Evolutionary conservation across 2,329 filamentous ascomycete species (phyloP).

Genomic region (Diplodia intermedia): DNA sequence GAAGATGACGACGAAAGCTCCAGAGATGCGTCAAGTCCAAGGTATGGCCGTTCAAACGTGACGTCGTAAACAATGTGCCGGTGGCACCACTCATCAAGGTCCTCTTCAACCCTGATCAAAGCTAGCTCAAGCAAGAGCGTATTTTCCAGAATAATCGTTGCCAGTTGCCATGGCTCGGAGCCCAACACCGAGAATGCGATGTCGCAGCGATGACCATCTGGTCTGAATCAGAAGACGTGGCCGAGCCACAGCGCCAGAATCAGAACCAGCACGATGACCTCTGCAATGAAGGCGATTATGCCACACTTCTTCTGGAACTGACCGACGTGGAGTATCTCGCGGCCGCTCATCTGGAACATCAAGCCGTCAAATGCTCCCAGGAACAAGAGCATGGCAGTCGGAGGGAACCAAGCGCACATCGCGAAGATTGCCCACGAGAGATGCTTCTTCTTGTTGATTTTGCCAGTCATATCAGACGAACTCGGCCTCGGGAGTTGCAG

Average conservation of each 20-base stretch:
- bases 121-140: neutral
- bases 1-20: neutral
- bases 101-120: neutral
- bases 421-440: constrained; percentile 26
- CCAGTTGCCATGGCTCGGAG: neutral
- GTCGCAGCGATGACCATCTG: neutral
- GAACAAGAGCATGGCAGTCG: constrained; percentile 15
- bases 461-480: neutral
- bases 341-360: constrained; percentile 20
- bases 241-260: constrained; percentile 19
- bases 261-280: constrained; percentile 1
- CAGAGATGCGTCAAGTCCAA: neutral
- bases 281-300: constrained; percentile 1
- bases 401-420: constrained; percentile 17
- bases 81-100: neutral
- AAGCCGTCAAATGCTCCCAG: constrained; percentile 14
- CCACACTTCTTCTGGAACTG: constrained; percentile 23
- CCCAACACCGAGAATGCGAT: neutral
- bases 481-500: neutral
- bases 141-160: neutral
- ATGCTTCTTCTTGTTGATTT: neutral
- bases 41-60: constrained; percentile 11
- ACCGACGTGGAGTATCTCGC: constrained; percentile 13
- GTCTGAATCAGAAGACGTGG: constrained; percentile 12
- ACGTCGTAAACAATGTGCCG: neutral